phyloP scores from a whole-genome alignment of 371 early-diverging fungal species.

The Rhizoclosmatium hyalinum region DNA sequence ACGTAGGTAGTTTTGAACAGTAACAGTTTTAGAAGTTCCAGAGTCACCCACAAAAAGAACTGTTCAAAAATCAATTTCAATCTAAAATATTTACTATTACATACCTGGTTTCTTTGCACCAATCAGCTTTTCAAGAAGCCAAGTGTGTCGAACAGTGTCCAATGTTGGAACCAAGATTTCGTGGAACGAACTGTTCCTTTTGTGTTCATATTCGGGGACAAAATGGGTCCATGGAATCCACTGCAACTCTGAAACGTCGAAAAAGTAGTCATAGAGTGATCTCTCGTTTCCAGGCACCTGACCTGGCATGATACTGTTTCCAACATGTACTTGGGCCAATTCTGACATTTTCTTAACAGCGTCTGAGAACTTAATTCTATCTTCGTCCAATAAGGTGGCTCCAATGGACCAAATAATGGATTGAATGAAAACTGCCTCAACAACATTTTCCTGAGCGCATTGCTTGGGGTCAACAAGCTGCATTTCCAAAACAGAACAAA shows the following conservation, averaged over 20 bases:
- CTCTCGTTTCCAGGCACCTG: constrained; percentile 64
- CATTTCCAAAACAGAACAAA: constrained; percentile 54
- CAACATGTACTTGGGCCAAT: constrained; percentile 53
- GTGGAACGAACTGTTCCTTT: constrained; percentile 51
- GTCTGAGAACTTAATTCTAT: constrained; percentile 59
- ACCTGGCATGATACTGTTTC: constrained; percentile 50
- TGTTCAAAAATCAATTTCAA: background rate
- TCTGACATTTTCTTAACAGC: constrained; percentile 63
- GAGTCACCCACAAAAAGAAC: constrained; percentile 63
- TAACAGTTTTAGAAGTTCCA: constrained; percentile 67
- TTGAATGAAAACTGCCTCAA: constrained; percentile 61
- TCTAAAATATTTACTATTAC: background rate
- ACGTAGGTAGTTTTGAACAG: constrained; percentile 58
- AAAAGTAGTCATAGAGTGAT: constrained; percentile 61
- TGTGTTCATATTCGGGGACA: constrained; percentile 61
- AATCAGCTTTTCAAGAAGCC: constrained; percentile 61
- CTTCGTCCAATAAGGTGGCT: constrained; percentile 57
- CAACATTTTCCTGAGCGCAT: constrained; percentile 39
- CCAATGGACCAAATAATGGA: constrained; percentile 63
- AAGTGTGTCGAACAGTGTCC: constrained; percentile 66
- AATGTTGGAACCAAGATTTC: constrained; percentile 65
- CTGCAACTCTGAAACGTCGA: constrained; percentile 52
- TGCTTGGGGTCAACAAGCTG: constrained; percentile 53
- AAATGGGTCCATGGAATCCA: constrained; percentile 62
- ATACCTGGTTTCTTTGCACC: constrained; percentile 49